phyloP scores from a whole-genome alignment of 176 grass and related monocot genomes.

The Zoysia japonica region DNA sequence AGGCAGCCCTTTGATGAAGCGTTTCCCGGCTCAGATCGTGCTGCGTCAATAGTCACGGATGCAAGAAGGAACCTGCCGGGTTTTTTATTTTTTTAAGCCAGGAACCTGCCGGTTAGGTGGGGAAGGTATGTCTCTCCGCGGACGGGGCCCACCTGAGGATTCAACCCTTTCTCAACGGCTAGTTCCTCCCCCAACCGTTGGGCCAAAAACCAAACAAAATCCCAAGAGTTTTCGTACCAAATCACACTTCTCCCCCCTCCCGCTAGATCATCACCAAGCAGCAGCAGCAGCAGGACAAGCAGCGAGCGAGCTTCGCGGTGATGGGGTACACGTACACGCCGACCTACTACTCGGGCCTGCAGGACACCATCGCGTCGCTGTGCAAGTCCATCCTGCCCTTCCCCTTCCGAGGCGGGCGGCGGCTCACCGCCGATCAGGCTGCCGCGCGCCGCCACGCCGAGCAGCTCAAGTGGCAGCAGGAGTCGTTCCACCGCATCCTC shows the following conservation, averaged over 20 bases:
- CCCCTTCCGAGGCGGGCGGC: constrained; percentile 48
- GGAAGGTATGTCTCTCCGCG: neutral
- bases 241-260: neutral
- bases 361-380: constrained; percentile 87
- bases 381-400: constrained; percentile 91
- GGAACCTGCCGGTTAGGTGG: neutral
- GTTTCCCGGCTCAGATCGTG: neutral
- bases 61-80: neutral
- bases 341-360: constrained; percentile 90
- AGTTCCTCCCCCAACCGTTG: constrained; percentile 47
- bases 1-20: neutral
- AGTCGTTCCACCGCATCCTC: constrained; percentile 94
- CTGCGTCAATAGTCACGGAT: neutral
- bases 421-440: constrained; percentile 74
- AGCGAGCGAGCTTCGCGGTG: neutral
- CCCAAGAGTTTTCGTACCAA: neutral
- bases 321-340: constrained; percentile 89
- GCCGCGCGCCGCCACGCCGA: constrained; percentile 62
- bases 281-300: neutral
- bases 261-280: neutral
- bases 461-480: constrained; percentile 93
- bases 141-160: neutral
- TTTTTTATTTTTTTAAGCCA: neutral
- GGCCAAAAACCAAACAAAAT: constrained; percentile 38
- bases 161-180: constrained; percentile 44